These are phyloP conservation scores for Globisporangium irregulare DNA, from an alignment of 352 stramenopile genomes.

Conservation along the genomic window DNA sequence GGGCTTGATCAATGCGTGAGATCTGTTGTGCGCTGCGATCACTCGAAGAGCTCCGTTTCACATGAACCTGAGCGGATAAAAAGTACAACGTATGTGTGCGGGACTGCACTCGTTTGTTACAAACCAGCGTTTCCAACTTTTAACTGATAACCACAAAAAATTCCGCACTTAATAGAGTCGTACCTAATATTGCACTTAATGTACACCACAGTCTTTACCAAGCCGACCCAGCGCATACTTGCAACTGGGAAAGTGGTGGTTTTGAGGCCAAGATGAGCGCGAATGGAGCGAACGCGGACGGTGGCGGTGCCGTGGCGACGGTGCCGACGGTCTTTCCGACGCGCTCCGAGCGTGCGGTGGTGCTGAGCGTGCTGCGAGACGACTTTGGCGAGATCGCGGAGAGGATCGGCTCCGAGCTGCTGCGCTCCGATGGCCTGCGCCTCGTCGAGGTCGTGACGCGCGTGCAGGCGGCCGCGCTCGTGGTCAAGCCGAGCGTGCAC, in stretches of 20 bases:
- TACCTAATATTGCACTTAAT: neutral
- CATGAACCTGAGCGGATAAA: neutral
- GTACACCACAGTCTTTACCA: neutral
- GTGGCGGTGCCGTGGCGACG: neutral
- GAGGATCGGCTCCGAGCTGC: slow-evolving; percentile 49
- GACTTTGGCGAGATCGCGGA: slow-evolving; percentile 77
- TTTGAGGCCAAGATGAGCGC: slow-evolving; percentile 11
- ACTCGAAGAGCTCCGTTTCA: slow-evolving; percentile 7
- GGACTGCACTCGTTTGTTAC: neutral
- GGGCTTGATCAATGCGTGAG: neutral
- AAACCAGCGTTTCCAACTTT: neutral
- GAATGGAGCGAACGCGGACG: neutral
- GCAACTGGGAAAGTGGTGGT: neutral
- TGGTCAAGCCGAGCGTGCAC: slow-evolving; percentile 44
- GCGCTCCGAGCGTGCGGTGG: slow-evolving; percentile 69
- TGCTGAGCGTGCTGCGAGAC: slow-evolving; percentile 72
- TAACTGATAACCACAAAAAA: neutral
- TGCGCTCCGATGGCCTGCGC: slow-evolving; percentile 66
- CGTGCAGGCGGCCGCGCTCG: slow-evolving; percentile 37
- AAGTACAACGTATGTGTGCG: neutral
- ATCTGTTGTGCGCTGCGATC: slow-evolving; percentile 3
- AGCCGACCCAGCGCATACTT: neutral
- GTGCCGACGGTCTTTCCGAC: slow-evolving; percentile 39
- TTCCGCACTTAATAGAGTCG: neutral
- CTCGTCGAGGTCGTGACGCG: slow-evolving; percentile 65